Evolutionary conservation across 305 asterid species (phyloP).

Genomic region (Euphrasia arctica): DNA sequence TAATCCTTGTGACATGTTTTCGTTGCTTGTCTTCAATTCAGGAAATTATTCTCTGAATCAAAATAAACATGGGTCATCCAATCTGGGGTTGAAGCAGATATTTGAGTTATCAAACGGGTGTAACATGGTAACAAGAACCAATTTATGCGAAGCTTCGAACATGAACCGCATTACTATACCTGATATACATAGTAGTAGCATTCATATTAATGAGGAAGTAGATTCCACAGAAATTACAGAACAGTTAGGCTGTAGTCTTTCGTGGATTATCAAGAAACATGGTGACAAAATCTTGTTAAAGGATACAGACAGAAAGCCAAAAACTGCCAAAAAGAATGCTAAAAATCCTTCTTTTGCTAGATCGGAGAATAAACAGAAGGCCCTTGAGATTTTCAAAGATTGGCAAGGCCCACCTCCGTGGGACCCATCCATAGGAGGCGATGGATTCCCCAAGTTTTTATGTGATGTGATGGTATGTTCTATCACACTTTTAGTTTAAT

Average conservation of each 20-base stretch:
- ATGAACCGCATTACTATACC: constrained; percentile 43
- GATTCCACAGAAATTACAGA: constrained; percentile 30
- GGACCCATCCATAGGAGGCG: constrained; percentile 76
- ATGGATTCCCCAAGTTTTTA: constrained; percentile 82
- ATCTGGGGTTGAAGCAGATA: constrained; percentile 58
- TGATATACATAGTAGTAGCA: constrained; percentile 32
- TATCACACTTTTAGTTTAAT: not conserved
- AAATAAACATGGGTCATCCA: constrained; percentile 29
- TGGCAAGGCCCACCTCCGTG: constrained; percentile 88
- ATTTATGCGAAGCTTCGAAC: constrained; percentile 50
- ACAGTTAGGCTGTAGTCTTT: constrained; percentile 40
- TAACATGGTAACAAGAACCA: constrained; percentile 42
- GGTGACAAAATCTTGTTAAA: constrained; percentile 68
- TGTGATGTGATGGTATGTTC: constrained; percentile 89
- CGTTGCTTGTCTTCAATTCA: constrained; percentile 32
- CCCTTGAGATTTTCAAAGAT: constrained; percentile 40
- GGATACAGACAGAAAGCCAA: constrained; percentile 75
- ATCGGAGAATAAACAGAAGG: constrained; percentile 36
- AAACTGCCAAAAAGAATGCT: constrained; percentile 55
- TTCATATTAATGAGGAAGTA: constrained; percentile 31
- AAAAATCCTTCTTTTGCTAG: constrained; percentile 41
- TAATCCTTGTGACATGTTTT: constrained; percentile 13
- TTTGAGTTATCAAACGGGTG: constrained; percentile 39
- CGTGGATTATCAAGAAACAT: constrained; percentile 50
- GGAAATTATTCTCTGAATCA: constrained; percentile 39